Evolutionary conservation across 257 asterid genomes (phyloP), one percentile per base, ranked within the genome.

Genomic region (Petrea volubilis): DNA sequence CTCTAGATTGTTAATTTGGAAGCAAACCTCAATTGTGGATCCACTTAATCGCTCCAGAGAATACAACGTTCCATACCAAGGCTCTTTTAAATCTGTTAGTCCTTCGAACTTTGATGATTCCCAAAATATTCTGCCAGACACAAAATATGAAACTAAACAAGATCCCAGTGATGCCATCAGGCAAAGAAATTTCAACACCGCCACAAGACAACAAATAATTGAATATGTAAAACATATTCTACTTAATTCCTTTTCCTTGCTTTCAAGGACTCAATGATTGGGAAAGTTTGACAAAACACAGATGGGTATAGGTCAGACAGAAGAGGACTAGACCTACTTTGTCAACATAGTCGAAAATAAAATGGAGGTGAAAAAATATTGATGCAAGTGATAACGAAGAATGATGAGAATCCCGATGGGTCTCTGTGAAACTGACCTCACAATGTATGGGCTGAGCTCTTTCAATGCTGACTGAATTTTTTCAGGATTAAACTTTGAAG

Each of bases 11-110:
- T n/a, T n/a, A n/a, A n/a, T n/a, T n/a, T n/a, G 60, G 81, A 73
- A 80, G 57, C 83, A 71, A 76, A 95, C 99, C 99, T 88, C 89
- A 83, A 88, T 86, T 38, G 74, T 77, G 69, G 91, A 82, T 50
- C 84, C 83, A 77, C 80, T 68, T 63, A 92, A 73, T 75, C 80
- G 81, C 78, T 90, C 98, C 20, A 84, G 57, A 71, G 92, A 83
- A 82, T 82, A 92, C 59, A 88, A 85, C 21, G 99, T 95, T 79
- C 98, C 96, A 81, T 95, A 95, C 98, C 99, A 92, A 60, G 98
- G 98, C 79, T 95, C 99, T 23, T 73, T 74, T 75, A 63, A 74
- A 78, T 82, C 76, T 3, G 92, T 76, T 47, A 76, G 80, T 43
- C 94, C 98, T 82, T 90, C 91, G 79, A 95, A 92, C 78, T 85